phyloP scores from a whole-genome alignment of 73 alveolate species.

The Paramecium biaurelia region DNA sequence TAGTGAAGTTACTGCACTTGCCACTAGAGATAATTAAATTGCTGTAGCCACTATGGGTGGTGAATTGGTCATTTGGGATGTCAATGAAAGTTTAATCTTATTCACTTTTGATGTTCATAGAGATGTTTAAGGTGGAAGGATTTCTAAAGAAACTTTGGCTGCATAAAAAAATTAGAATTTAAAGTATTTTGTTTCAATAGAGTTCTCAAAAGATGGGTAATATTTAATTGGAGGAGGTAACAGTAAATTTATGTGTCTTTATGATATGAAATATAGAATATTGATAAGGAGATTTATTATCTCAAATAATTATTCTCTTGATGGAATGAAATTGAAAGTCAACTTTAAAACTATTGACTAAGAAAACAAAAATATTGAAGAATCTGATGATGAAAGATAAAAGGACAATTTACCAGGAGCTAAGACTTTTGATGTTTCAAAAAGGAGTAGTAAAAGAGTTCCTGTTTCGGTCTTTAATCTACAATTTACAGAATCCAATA shows the following conservation, averaged over 20 bases:
- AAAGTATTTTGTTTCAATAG: conserved; percentile 83
- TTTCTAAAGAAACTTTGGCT: conserved; percentile 77
- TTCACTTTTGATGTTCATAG: conserved; percentile 83
- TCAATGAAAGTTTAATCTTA: conserved; percentile 79
- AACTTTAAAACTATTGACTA: conserved; percentile 74
- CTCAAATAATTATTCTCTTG: conserved; percentile 87
- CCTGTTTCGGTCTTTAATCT: conserved; percentile 25
- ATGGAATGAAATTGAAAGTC: conserved; percentile 87
- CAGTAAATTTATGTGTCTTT: conserved; percentile 87
- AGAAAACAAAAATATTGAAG: conserved; percentile 75
- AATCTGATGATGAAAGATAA: conserved; percentile 71
- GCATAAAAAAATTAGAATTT: conserved; percentile 83
- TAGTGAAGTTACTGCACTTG: conserved; percentile 59
- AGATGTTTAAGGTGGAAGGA: conserved; percentile 95
- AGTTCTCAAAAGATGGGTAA: conserved; percentile 86
- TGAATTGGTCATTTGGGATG: conserved; percentile 84
- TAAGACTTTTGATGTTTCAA: conserved; percentile 66
- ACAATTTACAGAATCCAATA: conserved; percentile 53
- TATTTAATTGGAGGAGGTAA: conserved; percentile 94
- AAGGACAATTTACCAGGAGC: conserved; percentile 90
- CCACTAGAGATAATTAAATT: conserved; percentile 83
- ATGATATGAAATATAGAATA: conserved; percentile 87
- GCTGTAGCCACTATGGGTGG: conserved; percentile 91
- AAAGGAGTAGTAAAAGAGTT: conserved; percentile 51
- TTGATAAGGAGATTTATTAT: conserved; percentile 85